Percentiles rank a stretch among this genome's conserved stretches.
Conservation (phyloP, 306 rosid genomes). For the Biancaea sappan region DNA sequence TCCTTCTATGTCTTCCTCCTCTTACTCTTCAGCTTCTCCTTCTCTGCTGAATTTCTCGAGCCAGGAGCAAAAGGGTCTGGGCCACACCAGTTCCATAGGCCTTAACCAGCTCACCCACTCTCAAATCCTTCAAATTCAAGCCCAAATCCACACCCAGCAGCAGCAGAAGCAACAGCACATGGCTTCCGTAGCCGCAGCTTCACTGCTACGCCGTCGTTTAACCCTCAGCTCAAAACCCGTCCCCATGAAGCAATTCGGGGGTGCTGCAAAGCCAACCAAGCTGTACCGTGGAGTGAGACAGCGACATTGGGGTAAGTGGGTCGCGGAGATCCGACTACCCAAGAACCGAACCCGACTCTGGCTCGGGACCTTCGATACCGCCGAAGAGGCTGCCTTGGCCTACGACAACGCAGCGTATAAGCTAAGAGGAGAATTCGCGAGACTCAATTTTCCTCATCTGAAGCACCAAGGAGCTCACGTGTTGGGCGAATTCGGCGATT, state of each 20-base stretch:
- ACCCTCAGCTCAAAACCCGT: conserved; percentile 52
- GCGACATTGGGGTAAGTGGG: conserved; percentile 98
- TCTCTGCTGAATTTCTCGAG: conserved; percentile 34
- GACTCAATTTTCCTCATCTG: conserved; percentile 83
- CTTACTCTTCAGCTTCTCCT: neutral
- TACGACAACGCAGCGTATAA: conserved; percentile 83
- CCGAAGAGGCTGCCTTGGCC: conserved; percentile 90
- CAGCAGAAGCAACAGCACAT: conserved; percentile 27
- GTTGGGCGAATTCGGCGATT: conserved; percentile 52
- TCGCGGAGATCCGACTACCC: conserved; percentile 91
- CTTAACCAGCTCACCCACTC: conserved; percentile 75
- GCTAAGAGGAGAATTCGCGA: conserved; percentile 83
- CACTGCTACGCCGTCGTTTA: conserved; percentile 18
- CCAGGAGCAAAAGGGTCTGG: conserved; percentile 26
- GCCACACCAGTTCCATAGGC: conserved; percentile 53
- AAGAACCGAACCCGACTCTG: conserved; percentile 90
- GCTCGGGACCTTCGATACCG: conserved; percentile 91
- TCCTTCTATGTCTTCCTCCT: conserved; percentile 17
- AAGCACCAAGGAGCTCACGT: conserved; percentile 48
- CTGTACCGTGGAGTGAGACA: conserved; percentile 91
- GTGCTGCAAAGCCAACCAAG: conserved; percentile 51
- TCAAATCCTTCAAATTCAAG: conserved; percentile 77
- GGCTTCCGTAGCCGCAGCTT: conserved; percentile 6
- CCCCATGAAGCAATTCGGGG: conserved; percentile 59
- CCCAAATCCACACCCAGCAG: conserved; percentile 51